These are phyloP conservation scores for Zygosaccharomyces pseudobailii DNA, from an alignment of 1,139 yeast species.

Conservation along the genomic window DNA sequence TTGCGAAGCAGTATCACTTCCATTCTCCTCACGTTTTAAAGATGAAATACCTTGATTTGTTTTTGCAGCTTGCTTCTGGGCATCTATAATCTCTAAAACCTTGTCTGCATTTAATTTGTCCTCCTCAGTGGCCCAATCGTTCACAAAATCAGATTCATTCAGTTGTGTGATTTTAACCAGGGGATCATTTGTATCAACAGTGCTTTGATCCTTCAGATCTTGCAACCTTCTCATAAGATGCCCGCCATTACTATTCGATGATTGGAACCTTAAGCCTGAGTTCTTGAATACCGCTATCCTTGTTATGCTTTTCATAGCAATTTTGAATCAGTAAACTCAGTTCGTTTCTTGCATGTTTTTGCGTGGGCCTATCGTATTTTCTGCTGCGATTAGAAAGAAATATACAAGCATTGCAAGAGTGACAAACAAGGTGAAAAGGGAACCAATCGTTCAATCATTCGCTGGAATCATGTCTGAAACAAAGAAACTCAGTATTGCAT, in stretches of 20 bases:
- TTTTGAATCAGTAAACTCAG: neutral
- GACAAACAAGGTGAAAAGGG: neutral
- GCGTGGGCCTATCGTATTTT: neutral
- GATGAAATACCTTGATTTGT: neutral
- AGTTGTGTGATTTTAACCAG: slow-evolving; percentile 7
- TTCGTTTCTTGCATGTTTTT: neutral
- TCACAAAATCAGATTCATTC: slow-evolving; percentile 8
- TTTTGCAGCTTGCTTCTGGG: slow-evolving; percentile 39
- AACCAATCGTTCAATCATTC: too few relatives aligned
- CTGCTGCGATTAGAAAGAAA: neutral
- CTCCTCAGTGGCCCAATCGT: slow-evolving; percentile 23
- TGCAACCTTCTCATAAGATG: slow-evolving; percentile 13
- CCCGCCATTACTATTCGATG: slow-evolving; percentile 10
- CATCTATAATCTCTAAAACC: slow-evolving; percentile 44
- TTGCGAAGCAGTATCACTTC: neutral
- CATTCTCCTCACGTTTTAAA: neutral
- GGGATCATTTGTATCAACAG: slow-evolving; percentile 15
- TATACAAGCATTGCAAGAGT: neutral
- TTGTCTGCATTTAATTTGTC: slow-evolving; percentile 36
- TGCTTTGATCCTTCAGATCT: slow-evolving; percentile 16
- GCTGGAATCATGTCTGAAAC: neutral
- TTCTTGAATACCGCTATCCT: neutral
- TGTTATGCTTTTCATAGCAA: neutral
- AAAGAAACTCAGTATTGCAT: slow-evolving; percentile 55
- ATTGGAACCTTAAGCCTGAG: slow-evolving; percentile 1